A percentile compares a stretch with the other conserved stretches of the same genome.
phyloP scores from a whole-genome alignment of 2,329 filamentous ascomycete genomes.

The Fragosphaeria purpurea region DNA sequence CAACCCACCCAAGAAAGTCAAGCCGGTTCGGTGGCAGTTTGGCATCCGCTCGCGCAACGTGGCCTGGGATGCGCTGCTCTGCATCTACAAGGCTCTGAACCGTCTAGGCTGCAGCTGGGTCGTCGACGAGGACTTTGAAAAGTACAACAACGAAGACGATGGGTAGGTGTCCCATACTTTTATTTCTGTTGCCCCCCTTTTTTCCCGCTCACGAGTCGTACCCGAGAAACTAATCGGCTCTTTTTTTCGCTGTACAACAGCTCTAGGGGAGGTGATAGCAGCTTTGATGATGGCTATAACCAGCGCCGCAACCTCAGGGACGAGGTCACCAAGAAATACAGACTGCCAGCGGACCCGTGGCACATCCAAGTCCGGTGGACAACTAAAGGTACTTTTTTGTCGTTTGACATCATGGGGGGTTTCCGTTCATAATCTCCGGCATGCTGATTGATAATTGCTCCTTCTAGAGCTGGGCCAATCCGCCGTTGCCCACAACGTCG shows the following conservation, averaged over 20 bases:
- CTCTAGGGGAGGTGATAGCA: constrained; percentile 9
- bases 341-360: constrained; percentile 89
- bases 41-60: constrained; percentile 91
- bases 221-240: too few relatives aligned
- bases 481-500: constrained; percentile 22
- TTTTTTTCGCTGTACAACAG: neutral
- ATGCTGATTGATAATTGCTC: neutral
- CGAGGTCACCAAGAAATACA: constrained; percentile 56
- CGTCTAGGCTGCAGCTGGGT: constrained; percentile 89
- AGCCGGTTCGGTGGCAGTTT: constrained; percentile 92
- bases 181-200: constrained; percentile 1
- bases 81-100: constrained; percentile 83
- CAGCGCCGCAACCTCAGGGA: constrained; percentile 22
- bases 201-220: too few relatives aligned
- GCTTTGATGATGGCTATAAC: constrained; percentile 19
- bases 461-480: constrained; percentile 30
- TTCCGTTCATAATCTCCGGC: constrained; percentile 19
- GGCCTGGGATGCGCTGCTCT: constrained; percentile 86
- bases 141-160: constrained; percentile 32
- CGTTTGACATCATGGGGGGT: constrained; percentile 26
- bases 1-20: constrained; percentile 57
- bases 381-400: constrained; percentile 59
- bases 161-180: constrained; percentile 21
- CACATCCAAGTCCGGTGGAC: constrained; percentile 84
- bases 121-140: constrained; percentile 49